Percentiles rank a stretch among this genome's conserved stretches.
Evolutionary conservation across 225 moss, liverwort and hornwort genomes (phyloP).

Genomic region (Asterella californica): DNA sequence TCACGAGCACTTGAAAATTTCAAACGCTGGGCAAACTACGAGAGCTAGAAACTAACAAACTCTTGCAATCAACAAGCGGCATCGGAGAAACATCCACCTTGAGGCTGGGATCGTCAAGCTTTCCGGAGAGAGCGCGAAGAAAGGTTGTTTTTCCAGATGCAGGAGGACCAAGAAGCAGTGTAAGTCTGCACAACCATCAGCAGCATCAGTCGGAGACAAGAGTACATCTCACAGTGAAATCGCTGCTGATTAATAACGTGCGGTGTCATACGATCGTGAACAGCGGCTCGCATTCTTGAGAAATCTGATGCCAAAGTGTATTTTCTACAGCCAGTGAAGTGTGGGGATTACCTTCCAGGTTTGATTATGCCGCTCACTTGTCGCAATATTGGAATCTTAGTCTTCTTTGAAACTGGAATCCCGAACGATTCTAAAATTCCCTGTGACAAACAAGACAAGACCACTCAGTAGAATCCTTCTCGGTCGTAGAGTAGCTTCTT

Average conservation of each 20-base stretch:
- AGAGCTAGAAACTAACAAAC: background rate
- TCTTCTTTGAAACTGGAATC: constrained; percentile 25
- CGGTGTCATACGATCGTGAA: background rate
- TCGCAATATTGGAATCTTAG: constrained; percentile 28
- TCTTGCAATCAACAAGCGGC: no score
- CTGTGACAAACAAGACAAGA: constrained; percentile 17
- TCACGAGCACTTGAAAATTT: background rate
- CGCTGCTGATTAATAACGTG: background rate
- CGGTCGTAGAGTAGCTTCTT: background rate
- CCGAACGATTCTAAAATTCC: constrained; percentile 3
- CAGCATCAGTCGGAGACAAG: no score
- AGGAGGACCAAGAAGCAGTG: constrained; percentile 42
- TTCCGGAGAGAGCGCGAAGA: constrained; percentile 33
- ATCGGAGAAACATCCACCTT: constrained; percentile 15
- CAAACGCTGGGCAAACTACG: no score
- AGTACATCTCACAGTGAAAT: background rate
- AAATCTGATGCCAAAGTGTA: background rate
- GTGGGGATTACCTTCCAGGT: constrained; percentile 41
- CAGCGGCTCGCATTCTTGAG: background rate
- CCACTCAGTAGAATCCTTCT: no score
- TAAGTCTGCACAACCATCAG: constrained; percentile 29
- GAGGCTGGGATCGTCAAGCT: constrained; percentile 15
- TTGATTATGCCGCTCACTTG: constrained; percentile 42
- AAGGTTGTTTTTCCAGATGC: constrained; percentile 36
- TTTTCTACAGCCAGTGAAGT: background rate